Conservation (phyloP, 306 rosid genomes). For the Vicia villosa region DNA sequence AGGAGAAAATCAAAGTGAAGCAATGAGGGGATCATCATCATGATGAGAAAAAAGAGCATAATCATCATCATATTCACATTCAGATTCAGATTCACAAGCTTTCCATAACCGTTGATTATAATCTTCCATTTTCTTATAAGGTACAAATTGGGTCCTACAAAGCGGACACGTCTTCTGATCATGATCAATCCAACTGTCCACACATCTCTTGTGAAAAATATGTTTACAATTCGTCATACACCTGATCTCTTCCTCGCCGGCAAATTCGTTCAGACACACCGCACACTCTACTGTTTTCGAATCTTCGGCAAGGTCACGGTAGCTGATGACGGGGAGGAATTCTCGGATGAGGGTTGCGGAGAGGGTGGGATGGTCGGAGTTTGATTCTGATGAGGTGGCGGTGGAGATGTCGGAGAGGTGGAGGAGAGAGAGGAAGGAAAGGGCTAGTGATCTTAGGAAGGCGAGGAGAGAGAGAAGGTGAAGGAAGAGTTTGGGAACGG, state of each 20-base stretch:
- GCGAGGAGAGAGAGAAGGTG: constrained; percentile 64
- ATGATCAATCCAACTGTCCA: too few species aligned
- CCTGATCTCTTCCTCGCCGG: too few species aligned
- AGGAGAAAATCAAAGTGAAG: not conserved
- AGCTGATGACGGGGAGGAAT: constrained; percentile 60
- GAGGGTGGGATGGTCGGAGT: constrained; percentile 27
- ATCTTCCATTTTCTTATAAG: constrained; percentile 50
- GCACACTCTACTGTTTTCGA: too few species aligned
- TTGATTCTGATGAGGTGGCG: not conserved
- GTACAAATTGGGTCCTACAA: too few species aligned
- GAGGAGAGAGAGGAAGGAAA: constrained; percentile 57
- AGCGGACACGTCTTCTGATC: too few species aligned
- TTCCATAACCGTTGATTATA: constrained; percentile 76
- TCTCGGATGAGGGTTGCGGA: constrained; percentile 74
- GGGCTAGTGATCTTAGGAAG: constrained; percentile 55
- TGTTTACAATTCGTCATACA: too few species aligned
- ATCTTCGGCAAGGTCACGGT: constrained; percentile 45
- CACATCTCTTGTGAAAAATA: too few species aligned
- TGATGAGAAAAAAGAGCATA: constrained; percentile 46
- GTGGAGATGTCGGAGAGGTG: constrained; percentile 54
- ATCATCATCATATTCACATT: not conserved
- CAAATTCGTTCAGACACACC: too few species aligned
- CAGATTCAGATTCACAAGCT: constrained; percentile 51
- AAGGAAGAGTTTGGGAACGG: constrained; percentile 66
- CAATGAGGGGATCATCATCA: constrained; percentile 33